Percentiles rank a stretch among this genome's conserved stretches.
Evolutionary conservation across 2,329 filamentous ascomycete species (phyloP).

Genomic region (Cryphonectria japonica): DNA sequence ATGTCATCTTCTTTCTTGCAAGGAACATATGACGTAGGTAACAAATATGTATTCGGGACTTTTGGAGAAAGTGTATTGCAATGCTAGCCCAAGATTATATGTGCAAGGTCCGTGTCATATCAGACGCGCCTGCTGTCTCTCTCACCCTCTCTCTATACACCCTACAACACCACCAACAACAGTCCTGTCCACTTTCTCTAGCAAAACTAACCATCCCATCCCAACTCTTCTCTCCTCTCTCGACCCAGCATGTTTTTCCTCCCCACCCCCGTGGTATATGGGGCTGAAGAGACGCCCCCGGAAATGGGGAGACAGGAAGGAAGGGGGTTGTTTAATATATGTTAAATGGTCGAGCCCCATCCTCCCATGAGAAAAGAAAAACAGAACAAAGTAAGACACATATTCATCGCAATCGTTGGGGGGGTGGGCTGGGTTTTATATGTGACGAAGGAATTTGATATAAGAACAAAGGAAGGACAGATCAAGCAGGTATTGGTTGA

Average conservation of each 20-base stretch:
- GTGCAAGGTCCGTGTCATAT: constrained; percentile 25
- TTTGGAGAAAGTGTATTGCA: constrained; percentile 26
- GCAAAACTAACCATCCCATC: not conserved
- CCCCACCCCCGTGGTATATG: constrained; percentile 23
- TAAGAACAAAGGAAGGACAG: constrained; percentile 27
- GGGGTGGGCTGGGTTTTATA: not conserved
- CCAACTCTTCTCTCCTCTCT: not conserved
- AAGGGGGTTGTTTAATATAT: not conserved
- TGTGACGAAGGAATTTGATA: constrained; percentile 24
- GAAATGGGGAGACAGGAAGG: not conserved
- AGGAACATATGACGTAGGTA: not conserved
- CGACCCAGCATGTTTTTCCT: not conserved
- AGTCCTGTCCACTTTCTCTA: constrained; percentile 1
- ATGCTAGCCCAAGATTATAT: constrained; percentile 31
- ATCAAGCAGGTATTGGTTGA: constrained; percentile 3
- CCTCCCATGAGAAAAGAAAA: not conserved
- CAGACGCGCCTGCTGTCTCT: constrained; percentile 7
- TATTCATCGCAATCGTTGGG: constrained; percentile 30
- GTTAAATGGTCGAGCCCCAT: not conserved
- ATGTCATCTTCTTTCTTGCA: not conserved
- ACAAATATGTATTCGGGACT: not conserved
- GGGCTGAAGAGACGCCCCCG: not conserved
- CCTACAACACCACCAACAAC: not conserved
- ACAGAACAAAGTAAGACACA: constrained; percentile 24
- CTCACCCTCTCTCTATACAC: not conserved